Evolutionary conservation across 1,284 basidiomycete species (phyloP), one percentile per base, ranked within the genome.

Genomic region (Athelia sp.): DNA sequence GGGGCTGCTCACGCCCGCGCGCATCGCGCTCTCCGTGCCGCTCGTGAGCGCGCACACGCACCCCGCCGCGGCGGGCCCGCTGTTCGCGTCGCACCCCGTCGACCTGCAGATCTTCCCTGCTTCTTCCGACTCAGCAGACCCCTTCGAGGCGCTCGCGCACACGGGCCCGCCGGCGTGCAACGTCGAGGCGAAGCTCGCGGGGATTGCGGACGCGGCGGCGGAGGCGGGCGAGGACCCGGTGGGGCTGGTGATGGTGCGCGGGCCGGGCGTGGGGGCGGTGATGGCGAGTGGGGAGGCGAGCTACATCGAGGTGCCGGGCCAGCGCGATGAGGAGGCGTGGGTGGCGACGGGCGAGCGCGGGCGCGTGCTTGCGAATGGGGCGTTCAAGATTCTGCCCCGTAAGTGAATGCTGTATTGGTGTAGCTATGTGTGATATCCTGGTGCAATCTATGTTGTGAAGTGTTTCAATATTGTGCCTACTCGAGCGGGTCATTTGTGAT

Each of bases 81-180:
- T 90, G 19, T 73, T 90, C 42, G 84, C 87, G 4, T 79, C 85
- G 2, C 84, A 90, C 57, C 78, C 86, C 0, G 74, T 87, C 40
- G 88, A 91, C 60, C 65, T 91, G 44, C 88, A 91, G 64, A 74
- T 79, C 15, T 82, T 90, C 64, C 71, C 76, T 14, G 57, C 57
- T 2, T 43, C 59, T 4, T 51, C 55, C 13, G 57, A 66, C 15
- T 15, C 18, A 8, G 19, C 36, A 22, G 63, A 67, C 14, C 57
- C 63, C 2, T 57, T 60, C 21, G 56, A 63, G 1, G 61, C 68
- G 17, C 52, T 69, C 3, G 79, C 82, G 1, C 82, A 84, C 55
- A 78, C 80, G 18, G 88, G 88, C 2, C 82, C 88, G 6, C 88
- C 89, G 2, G 75, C 79, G 24, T 73, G 85, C 50, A 90, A 90